Base-by-base conservation (phyloP, 768 basidiomycete genomes). In the Rubroboletus satanas region DNA sequence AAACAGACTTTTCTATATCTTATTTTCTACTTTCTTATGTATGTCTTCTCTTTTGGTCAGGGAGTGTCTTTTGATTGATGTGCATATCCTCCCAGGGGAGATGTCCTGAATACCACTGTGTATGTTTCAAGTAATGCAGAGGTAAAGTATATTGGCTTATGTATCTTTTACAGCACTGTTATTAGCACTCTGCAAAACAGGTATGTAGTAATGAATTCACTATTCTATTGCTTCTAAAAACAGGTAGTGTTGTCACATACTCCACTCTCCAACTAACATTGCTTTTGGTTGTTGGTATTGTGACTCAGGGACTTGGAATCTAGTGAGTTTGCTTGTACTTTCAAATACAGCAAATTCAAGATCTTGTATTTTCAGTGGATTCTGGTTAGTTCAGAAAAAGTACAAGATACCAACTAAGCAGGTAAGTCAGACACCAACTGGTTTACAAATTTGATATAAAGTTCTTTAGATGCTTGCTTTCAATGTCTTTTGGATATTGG, bases 11-110 rank as follows among this genome's bases (percentile, higher is more conserved):
- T 88, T 63, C 64, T 87, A 32, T 88, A 89, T 63, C 77, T 89
- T 2, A 73, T 87, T 7, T 87, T 88, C 60, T 89, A 87, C 68
- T 88, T 89, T 68, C 74, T 89, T 28, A 87, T 90, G 85, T 84
- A 61, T 51, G 83, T 73, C 3, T 41, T 18, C 7, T 17, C 4
- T 28, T 18, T 23, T 6, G 39, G 9, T 39, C 3, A 3, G 8
- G 1, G 17, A 5, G 6, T 18, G 0, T 38, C n/a, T 29, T 17
- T 21, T 21, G 21, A 12, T 39, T 37, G 18, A 35, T 26, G 26
- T 18, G 3, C 18, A 29, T 12, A 4, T 21, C 48, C 28, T 29
- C 41, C 17, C 52, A 87, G 85, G 85, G 86, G 86, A 29, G 87
- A 88, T 64, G 84, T 87, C 2, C 68, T 88, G 38, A 88, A 88